Conservation (phyloP, 2,329 filamentous ascomycete species). For the Trichoderma sp. region DNA sequence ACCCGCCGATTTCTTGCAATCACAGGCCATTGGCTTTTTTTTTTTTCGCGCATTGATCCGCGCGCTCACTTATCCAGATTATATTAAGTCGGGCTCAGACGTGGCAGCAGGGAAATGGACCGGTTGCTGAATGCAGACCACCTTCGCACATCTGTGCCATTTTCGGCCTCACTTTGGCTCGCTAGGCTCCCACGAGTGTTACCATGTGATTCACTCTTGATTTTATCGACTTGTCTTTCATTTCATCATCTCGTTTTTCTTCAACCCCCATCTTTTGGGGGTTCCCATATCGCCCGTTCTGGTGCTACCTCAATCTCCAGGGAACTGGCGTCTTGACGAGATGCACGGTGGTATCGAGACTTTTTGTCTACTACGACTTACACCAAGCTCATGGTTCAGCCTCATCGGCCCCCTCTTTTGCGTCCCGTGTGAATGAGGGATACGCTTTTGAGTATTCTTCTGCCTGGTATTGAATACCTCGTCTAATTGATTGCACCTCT, state of each 20-base stretch:
- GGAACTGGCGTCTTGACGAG: neutral
- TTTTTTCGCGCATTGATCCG: neutral
- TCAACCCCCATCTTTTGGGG: neutral
- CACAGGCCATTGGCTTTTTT: neutral
- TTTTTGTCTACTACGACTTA: neutral
- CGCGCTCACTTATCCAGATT: neutral
- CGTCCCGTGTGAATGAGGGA: conserved; percentile 1
- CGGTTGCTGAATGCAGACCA: conserved; percentile 6
- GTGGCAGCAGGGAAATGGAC: conserved; percentile 1
- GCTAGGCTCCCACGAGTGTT: conserved; percentile 6
- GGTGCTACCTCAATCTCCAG: neutral
- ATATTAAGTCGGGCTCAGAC: neutral
- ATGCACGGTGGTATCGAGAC: neutral
- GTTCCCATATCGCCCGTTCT: neutral
- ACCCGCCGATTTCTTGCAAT: neutral
- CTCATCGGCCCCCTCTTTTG: conserved; percentile 8
- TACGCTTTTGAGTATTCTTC: neutral
- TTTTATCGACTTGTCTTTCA: neutral
- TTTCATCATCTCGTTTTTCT: neutral
- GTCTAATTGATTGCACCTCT: neutral
- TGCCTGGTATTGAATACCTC: conserved; percentile 1
- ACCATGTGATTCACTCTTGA: conserved; percentile 11
- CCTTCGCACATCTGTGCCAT: conserved; percentile 12
- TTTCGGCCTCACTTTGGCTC: conserved; percentile 4
- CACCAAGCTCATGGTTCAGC: neutral